Evolutionary conservation across 2,329 filamentous ascomycete genomes (phyloP).

Genomic region (Aspergillus transmontanensis): DNA sequence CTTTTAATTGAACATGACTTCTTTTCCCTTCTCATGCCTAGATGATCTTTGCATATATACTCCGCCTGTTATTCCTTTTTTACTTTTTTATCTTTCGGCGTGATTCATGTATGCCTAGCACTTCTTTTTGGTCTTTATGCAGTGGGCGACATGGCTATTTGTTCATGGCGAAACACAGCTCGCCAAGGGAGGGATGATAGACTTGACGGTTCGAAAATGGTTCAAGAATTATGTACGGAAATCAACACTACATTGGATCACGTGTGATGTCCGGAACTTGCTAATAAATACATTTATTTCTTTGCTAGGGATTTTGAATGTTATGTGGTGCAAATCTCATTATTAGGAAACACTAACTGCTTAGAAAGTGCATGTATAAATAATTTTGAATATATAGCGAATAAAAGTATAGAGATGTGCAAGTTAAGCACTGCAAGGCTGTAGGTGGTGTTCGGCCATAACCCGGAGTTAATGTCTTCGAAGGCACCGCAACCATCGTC

Average conservation of each 20-base stretch:
- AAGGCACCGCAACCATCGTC: conserved; percentile 16
- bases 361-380: neutral
- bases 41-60: conserved; percentile 32
- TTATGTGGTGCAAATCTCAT: neutral
- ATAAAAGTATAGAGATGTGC: neutral
- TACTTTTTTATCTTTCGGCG: conserved; percentile 20
- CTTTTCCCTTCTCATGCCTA: conserved; percentile 21
- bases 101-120: conserved; percentile 25
- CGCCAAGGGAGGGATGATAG: conserved; percentile 9
- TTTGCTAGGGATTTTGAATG: neutral
- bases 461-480: conserved; percentile 14
- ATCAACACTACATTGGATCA: neutral
- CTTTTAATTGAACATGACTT: conserved; percentile 22
- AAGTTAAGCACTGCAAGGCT: neutral
- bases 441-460: conserved; percentile 10
- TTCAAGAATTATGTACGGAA: neutral
- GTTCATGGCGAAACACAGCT: neutral
- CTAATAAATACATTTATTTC: neutral
- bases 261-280: neutral
- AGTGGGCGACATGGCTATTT: conserved; percentile 9
- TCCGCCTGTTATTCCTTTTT: conserved; percentile 22
- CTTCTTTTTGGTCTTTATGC: conserved; percentile 10
- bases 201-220: conserved; percentile 11
- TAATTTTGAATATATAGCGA: neutral
- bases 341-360: neutral